Conservation (phyloP, 768 basidiomycete genomes). For the Trametes elegans region DNA sequence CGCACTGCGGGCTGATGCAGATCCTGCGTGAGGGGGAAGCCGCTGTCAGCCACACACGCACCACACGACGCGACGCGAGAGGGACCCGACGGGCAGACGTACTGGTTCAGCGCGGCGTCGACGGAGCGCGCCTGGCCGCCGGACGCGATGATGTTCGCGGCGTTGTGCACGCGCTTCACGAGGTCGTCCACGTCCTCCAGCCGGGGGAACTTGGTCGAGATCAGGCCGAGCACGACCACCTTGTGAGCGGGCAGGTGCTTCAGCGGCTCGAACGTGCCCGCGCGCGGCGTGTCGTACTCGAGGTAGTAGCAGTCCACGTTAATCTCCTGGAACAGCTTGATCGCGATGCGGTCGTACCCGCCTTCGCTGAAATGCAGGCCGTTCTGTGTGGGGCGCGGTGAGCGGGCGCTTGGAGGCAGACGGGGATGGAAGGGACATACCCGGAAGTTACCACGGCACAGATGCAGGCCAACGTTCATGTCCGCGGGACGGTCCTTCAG, state of each 20-base stretch:
- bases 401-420: neutral
- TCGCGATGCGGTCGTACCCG: constrained; percentile 53
- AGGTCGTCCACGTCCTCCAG: constrained; percentile 44
- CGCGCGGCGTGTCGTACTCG: constrained; percentile 64
- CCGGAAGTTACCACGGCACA: constrained; percentile 49
- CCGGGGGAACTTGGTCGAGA: constrained; percentile 43
- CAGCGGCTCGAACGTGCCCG: constrained; percentile 59
- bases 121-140: constrained; percentile 35
- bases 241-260: constrained; percentile 48
- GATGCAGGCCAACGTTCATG: constrained; percentile 55
- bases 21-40: no score
- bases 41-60: no score
- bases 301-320: constrained; percentile 56
- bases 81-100: constrained; percentile 18
- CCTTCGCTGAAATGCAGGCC: constrained; percentile 60
- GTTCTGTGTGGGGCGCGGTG: constrained; percentile 17
- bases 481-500: constrained; percentile 52
- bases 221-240: constrained; percentile 40
- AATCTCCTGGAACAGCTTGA: constrained; percentile 55
- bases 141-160: constrained; percentile 41
- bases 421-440: constrained; percentile 7
- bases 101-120: constrained; percentile 43
- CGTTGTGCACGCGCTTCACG: constrained; percentile 39
- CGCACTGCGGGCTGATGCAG: constrained; percentile 50
- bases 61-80: no score